These are phyloP conservation scores for Rubia peregrina DNA, from an alignment of 305 asterid genomes.

Conservation along the genomic window DNA sequence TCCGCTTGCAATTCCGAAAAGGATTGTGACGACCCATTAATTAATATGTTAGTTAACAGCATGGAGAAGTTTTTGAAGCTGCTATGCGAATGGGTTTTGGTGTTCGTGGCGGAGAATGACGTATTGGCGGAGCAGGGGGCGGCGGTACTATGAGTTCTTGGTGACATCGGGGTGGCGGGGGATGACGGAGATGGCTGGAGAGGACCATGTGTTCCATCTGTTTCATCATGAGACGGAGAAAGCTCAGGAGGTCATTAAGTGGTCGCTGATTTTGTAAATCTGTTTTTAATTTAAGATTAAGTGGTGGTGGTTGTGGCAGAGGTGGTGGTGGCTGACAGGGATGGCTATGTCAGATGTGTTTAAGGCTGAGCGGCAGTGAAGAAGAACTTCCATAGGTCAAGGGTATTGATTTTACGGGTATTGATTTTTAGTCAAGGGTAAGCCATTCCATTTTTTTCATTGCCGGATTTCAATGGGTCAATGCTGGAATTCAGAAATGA, in stretches of 20 bases:
- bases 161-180: slow-evolving; percentile 44
- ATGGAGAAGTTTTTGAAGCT: slow-evolving; percentile 20
- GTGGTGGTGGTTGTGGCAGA: too few relatives aligned
- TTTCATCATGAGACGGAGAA: slow-evolving; percentile 39
- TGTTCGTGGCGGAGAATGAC: slow-evolving; percentile 61
- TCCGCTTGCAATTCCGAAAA: slow-evolving; percentile 50
- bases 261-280: slow-evolving; percentile 40
- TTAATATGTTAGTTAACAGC: slow-evolving; percentile 46
- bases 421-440: too few relatives aligned
- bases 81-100: slow-evolving; percentile 28
- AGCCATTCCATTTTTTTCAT: too few relatives aligned
- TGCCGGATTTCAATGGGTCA: too few relatives aligned
- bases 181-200: slow-evolving; percentile 48
- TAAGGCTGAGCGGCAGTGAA: too few relatives aligned
- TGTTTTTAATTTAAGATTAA: too few relatives aligned
- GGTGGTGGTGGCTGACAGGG: too few relatives aligned
- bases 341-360: too few relatives aligned
- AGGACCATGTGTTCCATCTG: slow-evolving; percentile 63
- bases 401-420: too few relatives aligned
- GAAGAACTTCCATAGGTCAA: too few relatives aligned
- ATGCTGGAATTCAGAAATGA: too few relatives aligned
- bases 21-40: slow-evolving; percentile 52
- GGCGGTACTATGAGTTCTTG: slow-evolving; percentile 30
- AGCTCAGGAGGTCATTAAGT: slow-evolving; percentile 28
- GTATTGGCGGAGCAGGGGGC: slow-evolving; percentile 59